Percentiles rank a stretch among this genome's conserved stretches.
phyloP scores from a whole-genome alignment of 179 eudicot genomes.

The Actinidia arguta region DNA sequence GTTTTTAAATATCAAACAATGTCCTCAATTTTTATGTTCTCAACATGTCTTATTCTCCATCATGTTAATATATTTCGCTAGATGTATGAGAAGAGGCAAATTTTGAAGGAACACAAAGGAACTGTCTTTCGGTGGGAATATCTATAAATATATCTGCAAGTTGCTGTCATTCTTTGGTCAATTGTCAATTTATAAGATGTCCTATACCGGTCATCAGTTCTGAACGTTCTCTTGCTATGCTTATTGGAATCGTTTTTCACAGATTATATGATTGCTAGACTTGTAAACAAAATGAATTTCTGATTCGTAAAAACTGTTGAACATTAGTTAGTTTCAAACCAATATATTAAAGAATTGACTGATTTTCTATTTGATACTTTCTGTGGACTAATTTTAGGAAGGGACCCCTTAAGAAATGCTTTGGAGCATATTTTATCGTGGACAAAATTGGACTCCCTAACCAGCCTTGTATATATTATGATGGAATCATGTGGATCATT shows the following conservation, averaged over 20 bases:
- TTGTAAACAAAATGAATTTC: too few species aligned
- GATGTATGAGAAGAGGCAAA: too few species aligned
- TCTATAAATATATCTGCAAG: too few species aligned
- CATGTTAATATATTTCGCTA: too few species aligned
- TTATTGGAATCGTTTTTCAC: background rate
- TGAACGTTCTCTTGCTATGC: background rate
- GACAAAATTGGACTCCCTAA: conserved; percentile 14
- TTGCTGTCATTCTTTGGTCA: too few species aligned
- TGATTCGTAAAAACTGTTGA: too few species aligned
- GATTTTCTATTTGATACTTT: background rate
- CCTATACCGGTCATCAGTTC: too few species aligned
- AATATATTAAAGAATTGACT: background rate
- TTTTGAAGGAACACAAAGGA: too few species aligned
- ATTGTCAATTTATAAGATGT: background rate
- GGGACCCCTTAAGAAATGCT: background rate
- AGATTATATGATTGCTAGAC: too few species aligned
- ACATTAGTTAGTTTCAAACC: background rate
- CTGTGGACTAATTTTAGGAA: background rate
- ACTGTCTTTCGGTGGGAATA: too few species aligned
- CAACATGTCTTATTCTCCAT: background rate
- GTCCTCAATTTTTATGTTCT: background rate
- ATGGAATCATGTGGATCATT: background rate
- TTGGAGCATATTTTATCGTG: background rate
- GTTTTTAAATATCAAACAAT: background rate
- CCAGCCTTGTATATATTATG: background rate